Base-by-base conservation (phyloP, 805 yeast species). In the Yarrowia porcina region DNA sequence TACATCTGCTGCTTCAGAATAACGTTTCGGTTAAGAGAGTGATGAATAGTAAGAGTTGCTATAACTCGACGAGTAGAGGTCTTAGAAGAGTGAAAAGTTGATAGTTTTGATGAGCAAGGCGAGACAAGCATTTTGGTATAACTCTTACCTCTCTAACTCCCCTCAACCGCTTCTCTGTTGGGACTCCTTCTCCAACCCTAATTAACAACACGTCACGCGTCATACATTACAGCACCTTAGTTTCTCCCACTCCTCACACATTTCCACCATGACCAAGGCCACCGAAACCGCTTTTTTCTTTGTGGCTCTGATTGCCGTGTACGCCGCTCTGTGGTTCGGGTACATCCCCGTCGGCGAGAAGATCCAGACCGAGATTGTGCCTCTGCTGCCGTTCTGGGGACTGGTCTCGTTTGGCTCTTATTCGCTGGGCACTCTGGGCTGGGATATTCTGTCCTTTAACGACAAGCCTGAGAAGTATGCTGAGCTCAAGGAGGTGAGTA, bases 371-470 rank as follows among this genome's bases (percentile, higher is more conserved):
- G 84, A 84, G 67, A 80, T 86, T 56, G 74, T 87, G 65, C 90
- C 90, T 10, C 85, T 79, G 64, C 69, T 87, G 64, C 91, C 91
- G 33, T 85, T 81, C 78, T 87, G 90, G 91, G 81, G 78, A 0
- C 75, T 87, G 65, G 88, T 87, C 35, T 69, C 86, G 1, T 86
- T 86, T 72, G 91, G 91, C 28, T 77, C 87, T 39, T 87, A 84
- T 69, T 84, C 90, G 17, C 78, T 86, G 69, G 86, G 82, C 59
- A 82, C 87, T 17, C 78, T 86, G 65, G 91, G 91, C 54, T 82
- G 82, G 77, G 89, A 88, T 54, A 86, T 86, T 15, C 75, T 78
- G 69, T 82, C 89, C 1, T 85, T 86, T 77, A 85, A 86, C 67
- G 89, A 86, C 76, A 86, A 87, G 73, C 85, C 84, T 66, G 87